Conservation (phyloP, 2,329 filamentous ascomycete species). For the Paecilomyces fulvus region DNA sequence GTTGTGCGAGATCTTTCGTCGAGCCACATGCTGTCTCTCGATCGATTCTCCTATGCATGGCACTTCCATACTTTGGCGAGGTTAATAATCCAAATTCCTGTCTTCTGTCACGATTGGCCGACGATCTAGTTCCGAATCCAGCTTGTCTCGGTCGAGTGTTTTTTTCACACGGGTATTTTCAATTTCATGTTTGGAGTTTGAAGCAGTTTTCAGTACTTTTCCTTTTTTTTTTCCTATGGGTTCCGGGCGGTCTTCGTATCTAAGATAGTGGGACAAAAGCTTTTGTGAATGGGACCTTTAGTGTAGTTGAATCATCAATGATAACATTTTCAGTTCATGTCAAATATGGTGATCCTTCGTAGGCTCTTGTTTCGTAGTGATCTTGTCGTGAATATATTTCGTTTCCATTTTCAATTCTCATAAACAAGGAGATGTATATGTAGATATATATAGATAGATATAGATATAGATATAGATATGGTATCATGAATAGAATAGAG, state of each 20-base stretch:
- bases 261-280: not conserved
- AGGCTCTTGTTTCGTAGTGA: not conserved
- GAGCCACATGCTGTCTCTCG: not conserved
- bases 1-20: not conserved
- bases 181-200: not conserved
- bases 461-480: not conserved
- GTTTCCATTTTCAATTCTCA: not conserved
- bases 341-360: not conserved
- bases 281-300: not conserved
- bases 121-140: not conserved
- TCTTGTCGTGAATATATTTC: not conserved
- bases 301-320: not conserved
- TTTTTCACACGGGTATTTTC: not conserved
- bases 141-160: not conserved
- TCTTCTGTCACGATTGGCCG: not conserved
- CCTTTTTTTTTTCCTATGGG: not conserved
- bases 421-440: not conserved
- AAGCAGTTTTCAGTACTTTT: not conserved
- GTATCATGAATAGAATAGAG: not conserved
- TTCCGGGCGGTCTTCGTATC: not conserved
- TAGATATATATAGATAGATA: not conserved
- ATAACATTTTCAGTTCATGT: not conserved
- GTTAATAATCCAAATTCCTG: not conserved
- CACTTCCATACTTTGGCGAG: not conserved
- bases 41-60: not conserved